These are phyloP conservation scores for Exophiala sideris DNA, from an alignment of 2,329 filamentous ascomycete species.

Conservation along the genomic window DNA sequence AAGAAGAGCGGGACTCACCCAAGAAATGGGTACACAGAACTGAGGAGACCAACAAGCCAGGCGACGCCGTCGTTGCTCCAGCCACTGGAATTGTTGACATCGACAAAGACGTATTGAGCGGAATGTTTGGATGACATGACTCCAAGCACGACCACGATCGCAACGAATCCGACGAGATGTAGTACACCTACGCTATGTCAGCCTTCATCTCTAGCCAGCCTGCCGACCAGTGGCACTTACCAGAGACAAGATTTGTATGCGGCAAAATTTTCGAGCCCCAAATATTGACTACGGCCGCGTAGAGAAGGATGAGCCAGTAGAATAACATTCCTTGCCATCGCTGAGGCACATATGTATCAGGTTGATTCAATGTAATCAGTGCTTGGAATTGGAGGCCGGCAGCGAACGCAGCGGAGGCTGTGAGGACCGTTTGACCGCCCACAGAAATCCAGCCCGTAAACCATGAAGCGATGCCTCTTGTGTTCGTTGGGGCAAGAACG, in stretches of 20 bases:
- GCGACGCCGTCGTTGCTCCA: constrained; percentile 34
- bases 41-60: constrained; percentile 29
- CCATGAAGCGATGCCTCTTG: constrained; percentile 8
- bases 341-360: constrained; percentile 37
- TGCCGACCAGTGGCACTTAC: constrained; percentile 9
- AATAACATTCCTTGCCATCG: constrained; percentile 49
- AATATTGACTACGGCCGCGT: constrained; percentile 41
- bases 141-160: constrained; percentile 42
- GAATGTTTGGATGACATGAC: constrained; percentile 39
- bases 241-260: constrained; percentile 29
- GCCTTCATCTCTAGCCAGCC: background rate
- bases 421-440: constrained; percentile 38
- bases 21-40: constrained; percentile 24
- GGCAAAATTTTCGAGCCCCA: constrained; percentile 36
- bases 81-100: constrained; percentile 40
- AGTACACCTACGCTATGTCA: constrained; percentile 23
- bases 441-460: constrained; percentile 35
- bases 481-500: constrained; percentile 31
- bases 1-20: constrained; percentile 12
- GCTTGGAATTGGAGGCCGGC: constrained; percentile 34
- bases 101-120: constrained; percentile 37
- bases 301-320: constrained; percentile 45
- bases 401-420: constrained; percentile 34
- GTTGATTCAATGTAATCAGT: constrained; percentile 35
- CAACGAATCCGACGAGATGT: constrained; percentile 42